Conservation (phyloP, 306 rosid genomes). For the Castanea crenata region DNA sequence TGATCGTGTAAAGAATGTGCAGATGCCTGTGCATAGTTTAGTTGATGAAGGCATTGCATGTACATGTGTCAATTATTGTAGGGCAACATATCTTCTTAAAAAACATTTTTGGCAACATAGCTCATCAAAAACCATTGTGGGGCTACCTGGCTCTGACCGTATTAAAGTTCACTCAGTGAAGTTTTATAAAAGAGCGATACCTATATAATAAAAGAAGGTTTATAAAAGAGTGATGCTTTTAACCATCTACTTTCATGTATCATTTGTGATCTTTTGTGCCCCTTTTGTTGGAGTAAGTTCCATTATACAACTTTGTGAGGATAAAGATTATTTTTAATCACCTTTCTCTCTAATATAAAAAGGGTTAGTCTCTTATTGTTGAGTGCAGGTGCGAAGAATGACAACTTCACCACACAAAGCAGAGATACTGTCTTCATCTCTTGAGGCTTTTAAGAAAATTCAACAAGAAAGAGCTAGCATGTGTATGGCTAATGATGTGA, state of each 20-base stretch:
- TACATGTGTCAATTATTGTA: background rate
- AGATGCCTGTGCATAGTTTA: background rate
- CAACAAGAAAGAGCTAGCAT: conserved; percentile 78
- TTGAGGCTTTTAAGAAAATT: conserved; percentile 93
- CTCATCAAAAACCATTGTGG: background rate
- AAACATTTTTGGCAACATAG: background rate
- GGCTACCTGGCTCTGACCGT: too few species aligned
- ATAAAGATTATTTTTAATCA: background rate
- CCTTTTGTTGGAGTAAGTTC: background rate
- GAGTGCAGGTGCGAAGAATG: conserved; percentile 92
- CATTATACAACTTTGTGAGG: background rate
- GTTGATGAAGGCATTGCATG: background rate
- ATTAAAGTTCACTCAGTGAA: background rate
- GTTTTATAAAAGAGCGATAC: background rate
- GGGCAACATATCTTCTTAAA: background rate
- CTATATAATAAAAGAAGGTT: background rate
- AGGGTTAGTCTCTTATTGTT: conserved; percentile 24
- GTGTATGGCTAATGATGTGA: conserved; percentile 40
- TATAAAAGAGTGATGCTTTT: background rate
- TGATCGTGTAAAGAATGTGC: background rate
- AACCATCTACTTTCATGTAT: background rate
- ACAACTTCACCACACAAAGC: conserved; percentile 95
- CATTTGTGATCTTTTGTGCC: conserved; percentile 9
- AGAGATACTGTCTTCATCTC: conserved; percentile 95
- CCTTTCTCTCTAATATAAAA: conserved; percentile 29